Evolutionary conservation across 371 early-diverging fungal genomes (phyloP).

Genomic region (Mortierella sp.): DNA sequence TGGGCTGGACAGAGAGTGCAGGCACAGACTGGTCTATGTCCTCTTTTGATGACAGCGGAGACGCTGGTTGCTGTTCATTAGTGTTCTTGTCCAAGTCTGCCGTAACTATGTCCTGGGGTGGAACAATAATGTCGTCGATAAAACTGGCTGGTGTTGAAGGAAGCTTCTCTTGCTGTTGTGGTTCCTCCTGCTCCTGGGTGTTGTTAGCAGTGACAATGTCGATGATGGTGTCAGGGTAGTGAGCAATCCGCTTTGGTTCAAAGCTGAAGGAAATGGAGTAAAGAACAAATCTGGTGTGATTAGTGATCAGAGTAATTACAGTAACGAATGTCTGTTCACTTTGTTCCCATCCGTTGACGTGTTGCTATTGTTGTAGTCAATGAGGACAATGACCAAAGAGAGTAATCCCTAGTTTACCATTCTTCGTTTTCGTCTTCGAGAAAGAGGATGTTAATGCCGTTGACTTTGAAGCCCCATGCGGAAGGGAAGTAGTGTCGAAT

Average conservation of each 20-base stretch:
- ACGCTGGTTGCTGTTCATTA: neutral
- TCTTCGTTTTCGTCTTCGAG: neutral
- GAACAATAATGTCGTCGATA: neutral
- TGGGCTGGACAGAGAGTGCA: neutral
- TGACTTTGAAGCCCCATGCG: constrained; percentile 2
- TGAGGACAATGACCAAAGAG: neutral
- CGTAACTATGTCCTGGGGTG: neutral
- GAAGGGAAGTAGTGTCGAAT: neutral
- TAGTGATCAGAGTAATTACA: neutral
- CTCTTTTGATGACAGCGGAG: neutral
- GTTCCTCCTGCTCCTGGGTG: neutral
- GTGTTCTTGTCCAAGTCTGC: neutral
- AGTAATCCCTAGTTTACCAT: neutral
- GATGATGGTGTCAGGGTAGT: constrained; percentile 8
- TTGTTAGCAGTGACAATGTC: neutral
- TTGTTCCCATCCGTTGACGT: too few species aligned
- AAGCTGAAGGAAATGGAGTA: neutral
- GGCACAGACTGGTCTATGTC: constrained; percentile 1
- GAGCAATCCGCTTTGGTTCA: constrained; percentile 3
- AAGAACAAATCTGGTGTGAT: neutral
- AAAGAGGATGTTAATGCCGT: constrained; percentile 15
- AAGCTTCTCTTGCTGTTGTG: neutral
- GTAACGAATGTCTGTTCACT: too few species aligned
- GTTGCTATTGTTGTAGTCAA: neutral
- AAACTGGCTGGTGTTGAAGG: neutral